Evolutionary conservation across 257 asterid species (phyloP), one percentile per base, ranked within the genome.

Genomic region (Rauvolfia tetraphylla): DNA sequence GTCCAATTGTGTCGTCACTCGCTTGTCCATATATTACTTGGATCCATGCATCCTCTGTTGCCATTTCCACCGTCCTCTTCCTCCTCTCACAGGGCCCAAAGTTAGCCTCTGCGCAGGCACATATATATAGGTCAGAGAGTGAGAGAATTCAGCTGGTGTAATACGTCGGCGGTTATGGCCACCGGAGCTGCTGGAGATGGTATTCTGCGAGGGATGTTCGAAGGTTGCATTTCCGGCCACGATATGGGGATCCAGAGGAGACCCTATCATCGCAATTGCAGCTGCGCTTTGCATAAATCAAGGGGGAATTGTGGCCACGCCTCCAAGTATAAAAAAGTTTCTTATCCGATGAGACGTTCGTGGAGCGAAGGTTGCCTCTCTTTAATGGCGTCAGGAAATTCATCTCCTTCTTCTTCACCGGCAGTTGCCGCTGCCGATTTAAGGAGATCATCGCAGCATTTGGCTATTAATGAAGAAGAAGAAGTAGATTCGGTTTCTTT

Each of bases 201-300:
- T 20, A 9, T 88, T 12, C 33, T 85, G 46, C 86, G 89, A 7
- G 87, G 87, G 4, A 53, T 83, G 1, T 86, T 85, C 57, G 92
- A 86, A 33, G 89, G 90, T 49, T 87, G 91, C 79, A 74, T 90
- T 46, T 83, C 91, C 81, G 81, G 83, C 33, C 85, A 77, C 41
- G 96, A 89, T 66, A 57, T 49, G 49, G 88, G 88, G 62, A 78
- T 89, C 12, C 76, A 83, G 59, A 84, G 86, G 71, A 81, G 94
- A 53, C 96, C 96, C 18, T 90, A 90, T 74, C 96, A 90, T 76
- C 83, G 84, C 39, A 86, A 87, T 78, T 90, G 96, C 72, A 46
- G 82, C 76, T 90, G 96, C 68, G 92, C 88, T 7, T 79, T 90
- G 11, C 96, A 90, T 71, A 75, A 85, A 63, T 83, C 89, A 6